These are phyloP conservation scores for Colletotrichum orbiculare DNA, from an alignment of 2,329 filamentous ascomycete species.

Conservation along the genomic window DNA sequence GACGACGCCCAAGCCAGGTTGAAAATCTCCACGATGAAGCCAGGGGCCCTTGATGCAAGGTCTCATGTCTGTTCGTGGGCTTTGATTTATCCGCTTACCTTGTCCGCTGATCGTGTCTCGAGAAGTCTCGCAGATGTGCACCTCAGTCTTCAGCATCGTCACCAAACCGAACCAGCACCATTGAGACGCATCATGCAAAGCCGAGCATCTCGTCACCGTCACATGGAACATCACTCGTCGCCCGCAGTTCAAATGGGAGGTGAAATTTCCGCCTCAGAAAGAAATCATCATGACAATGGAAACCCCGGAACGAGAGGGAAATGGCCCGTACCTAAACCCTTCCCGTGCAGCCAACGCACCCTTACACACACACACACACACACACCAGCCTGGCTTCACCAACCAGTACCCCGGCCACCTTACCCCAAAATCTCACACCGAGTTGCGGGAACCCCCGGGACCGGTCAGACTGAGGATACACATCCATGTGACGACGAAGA, in stretches of 20 bases:
- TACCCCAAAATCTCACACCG: constrained; percentile 32
- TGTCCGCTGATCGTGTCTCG: neutral
- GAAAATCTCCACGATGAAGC: neutral
- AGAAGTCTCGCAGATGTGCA: no score
- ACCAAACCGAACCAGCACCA: neutral
- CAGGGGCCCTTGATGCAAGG: neutral
- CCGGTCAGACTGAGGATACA: constrained; percentile 18
- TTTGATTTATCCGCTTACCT: constrained; percentile 24
- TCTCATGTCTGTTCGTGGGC: constrained; percentile 15
- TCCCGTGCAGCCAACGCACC: neutral
- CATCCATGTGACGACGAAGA: constrained; percentile 14
- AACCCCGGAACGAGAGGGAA: neutral
- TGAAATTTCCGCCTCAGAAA: no score
- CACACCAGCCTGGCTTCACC: constrained; percentile 5
- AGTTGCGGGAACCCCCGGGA: constrained; percentile 31
- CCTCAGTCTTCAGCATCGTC: no score
- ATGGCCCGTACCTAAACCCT: no score
- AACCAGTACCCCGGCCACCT: constrained; percentile 9
- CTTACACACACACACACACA: no score
- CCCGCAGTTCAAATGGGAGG: no score
- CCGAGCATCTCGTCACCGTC: constrained; percentile 10
- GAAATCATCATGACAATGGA: no score
- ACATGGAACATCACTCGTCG: neutral
- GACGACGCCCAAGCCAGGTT: neutral
- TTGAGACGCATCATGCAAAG: constrained; percentile 5